Base-by-base conservation (phyloP, 73 alveolate genomes). In the Stentor coeruleus region DNA sequence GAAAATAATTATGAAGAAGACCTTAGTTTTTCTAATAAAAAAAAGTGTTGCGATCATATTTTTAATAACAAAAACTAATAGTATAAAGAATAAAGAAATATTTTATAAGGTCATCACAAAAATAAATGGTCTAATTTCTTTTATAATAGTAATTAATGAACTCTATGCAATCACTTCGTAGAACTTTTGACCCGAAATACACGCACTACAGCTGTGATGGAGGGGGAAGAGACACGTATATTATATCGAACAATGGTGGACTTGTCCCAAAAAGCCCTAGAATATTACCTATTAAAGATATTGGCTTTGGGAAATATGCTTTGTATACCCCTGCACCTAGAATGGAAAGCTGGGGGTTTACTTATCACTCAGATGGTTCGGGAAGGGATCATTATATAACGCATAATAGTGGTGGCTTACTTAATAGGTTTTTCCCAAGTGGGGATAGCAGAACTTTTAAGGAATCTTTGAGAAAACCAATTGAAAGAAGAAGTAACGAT, bases 181-280 rank as follows among this genome's bases (percentile, higher is more conserved):
- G 79, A 20, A 66, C 79, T 26, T 66, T 66, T 75, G 59, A 86
- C 58, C 96, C 96, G 0, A 90, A 90, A 72, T 83, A 86, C 85
- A 82, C 91, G 2, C 89, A 87, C 57, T 90, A 86, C 89, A 59
- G 73, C 57, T n/a, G 57, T n/a, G 85, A 82, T 74, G 88, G 88
- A 31, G 58, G 42, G 14, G 88, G 88, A 0, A 74, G 88, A 74
- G 88, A 82, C 40, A 74, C 85, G 11, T 82, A 73, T 31, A 60
- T 82, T 14, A 31, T 35, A 38, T 57, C 88, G n/a, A 82, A 82
- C 31, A 82, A 82, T 38, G 88, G 85, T 33, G 88, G 88, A 2
- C 38, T 82, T 40, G 33, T 66, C 42, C n/a, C 26, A 26, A 28
- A 20, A 66, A 20, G n/a, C 15, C n/a, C 36, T 20, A 20, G 37